Evolutionary conservation across 371 early-diverging fungal genomes (phyloP), one percentile per base, ranked within the genome.

Genomic region (Lichtheimia ramosa): DNA sequence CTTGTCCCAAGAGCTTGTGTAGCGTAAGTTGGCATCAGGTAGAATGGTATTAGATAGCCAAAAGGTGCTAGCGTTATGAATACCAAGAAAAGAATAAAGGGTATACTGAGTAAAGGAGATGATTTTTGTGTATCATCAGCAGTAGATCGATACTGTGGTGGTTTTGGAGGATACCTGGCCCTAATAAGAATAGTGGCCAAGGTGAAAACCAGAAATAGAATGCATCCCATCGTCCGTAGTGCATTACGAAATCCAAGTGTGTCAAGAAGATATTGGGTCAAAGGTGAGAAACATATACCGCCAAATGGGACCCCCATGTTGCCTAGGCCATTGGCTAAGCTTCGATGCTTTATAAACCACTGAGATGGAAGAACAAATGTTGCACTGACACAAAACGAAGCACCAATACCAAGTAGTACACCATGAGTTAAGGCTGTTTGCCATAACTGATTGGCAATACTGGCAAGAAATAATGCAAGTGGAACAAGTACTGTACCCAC

Each of bases 251-350:
- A 73, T 1, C 88, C 88, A 7, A 84, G 28, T 1, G 61, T 57
- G 0, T 52, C 53, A 39, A 92, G 78, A 48, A 90, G 61, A 12
- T 28, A 52, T 39, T 80, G 79, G 2, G 81, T 81, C 48, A 91
- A 64, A 0, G 89, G 87, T 0, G 85, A 75, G 16, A 92, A 55
- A 13, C 79, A 61, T 0, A 91, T 74, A 0, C 92, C 92, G 20
- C 93, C 93, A 16, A 89, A 58, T 2, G 92, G 92, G 16, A 84
- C 80, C 7, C 90, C 90, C 8, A 84, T 68, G 1, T 85, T 81
- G 7, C 83, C 84, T 40, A 90, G 65, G 14, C 80, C 80, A 3
- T 70, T 68, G 1, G 80, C 77, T 20, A 77, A 55, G 1, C 73
- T 72, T n/a, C 80, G 75, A 14, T 68, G 66, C 42, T 57, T 68